A percentile compares a stretch with the other conserved stretches of the same genome.
Conservation (phyloP, 371 early-diverging fungal species). For the Mucor piriformis region DNA sequence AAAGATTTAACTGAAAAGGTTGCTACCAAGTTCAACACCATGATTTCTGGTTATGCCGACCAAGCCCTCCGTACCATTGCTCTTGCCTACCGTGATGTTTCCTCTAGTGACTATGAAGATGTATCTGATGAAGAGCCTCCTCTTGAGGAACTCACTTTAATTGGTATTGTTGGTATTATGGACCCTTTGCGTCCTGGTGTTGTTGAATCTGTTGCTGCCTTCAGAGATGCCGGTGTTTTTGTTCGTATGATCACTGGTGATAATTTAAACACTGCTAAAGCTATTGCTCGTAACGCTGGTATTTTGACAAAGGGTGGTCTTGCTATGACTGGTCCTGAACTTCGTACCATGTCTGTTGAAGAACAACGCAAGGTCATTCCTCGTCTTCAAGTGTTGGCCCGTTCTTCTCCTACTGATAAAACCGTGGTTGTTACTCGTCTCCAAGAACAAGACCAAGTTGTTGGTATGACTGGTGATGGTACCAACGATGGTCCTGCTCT, state of each 20-base stretch:
- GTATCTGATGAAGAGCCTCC: slow-evolving; percentile 58
- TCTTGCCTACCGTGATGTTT: slow-evolving; percentile 76
- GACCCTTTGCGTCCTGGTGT: slow-evolving; percentile 93
- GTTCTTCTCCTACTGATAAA: slow-evolving; percentile 94
- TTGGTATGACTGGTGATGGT: slow-evolving; percentile 97
- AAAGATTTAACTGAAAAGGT: slow-evolving; percentile 55
- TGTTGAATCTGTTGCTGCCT: slow-evolving; percentile 77
- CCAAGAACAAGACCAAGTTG: slow-evolving; percentile 88
- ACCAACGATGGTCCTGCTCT: slow-evolving; percentile 98
- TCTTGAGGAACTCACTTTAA: slow-evolving; percentile 63
- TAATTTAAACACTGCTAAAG: slow-evolving; percentile 86
- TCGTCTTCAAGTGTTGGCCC: slow-evolving; percentile 88
- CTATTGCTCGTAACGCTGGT: slow-evolving; percentile 87
- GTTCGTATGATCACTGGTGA: slow-evolving; percentile 98
- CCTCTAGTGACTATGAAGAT: slow-evolving; percentile 22
- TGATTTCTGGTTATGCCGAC: slow-evolving; percentile 79
- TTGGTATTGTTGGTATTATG: slow-evolving; percentile 90
- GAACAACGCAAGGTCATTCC: slow-evolving; percentile 83
- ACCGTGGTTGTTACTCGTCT: slow-evolving; percentile 85
- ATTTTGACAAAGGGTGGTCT: slow-evolving; percentile 84
- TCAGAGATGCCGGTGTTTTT: slow-evolving; percentile 88
- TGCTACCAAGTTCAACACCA: slow-evolving; percentile 47
- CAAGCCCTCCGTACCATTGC: slow-evolving; percentile 90
- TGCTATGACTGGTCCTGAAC: slow-evolving; percentile 88
- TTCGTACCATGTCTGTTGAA: slow-evolving; percentile 76